Evolutionary conservation across 768 basidiomycete genomes (phyloP).

Genomic region (Boletus reticulatus): DNA sequence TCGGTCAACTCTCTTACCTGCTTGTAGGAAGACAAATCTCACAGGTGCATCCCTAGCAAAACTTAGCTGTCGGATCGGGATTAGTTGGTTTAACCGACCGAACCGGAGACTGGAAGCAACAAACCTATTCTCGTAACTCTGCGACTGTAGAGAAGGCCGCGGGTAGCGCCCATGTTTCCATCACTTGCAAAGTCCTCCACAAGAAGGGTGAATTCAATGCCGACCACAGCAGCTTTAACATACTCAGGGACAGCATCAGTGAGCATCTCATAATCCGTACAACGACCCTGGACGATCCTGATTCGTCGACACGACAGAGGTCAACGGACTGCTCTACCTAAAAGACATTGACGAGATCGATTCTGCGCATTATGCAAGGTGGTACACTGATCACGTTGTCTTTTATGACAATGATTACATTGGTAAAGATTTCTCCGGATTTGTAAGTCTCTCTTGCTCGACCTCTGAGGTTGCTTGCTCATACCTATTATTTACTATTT

Average conservation of each 20-base stretch:
- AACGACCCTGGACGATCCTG: neutral
- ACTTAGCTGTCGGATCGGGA: neutral
- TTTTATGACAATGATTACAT: neutral
- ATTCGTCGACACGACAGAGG: neutral
- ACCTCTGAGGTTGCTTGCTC: neutral
- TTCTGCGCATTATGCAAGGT: neutral
- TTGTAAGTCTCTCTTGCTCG: neutral
- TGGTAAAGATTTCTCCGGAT: neutral
- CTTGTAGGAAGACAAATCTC: neutral
- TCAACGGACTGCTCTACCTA: neutral
- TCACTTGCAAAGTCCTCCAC: neutral
- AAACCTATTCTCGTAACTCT: neutral
- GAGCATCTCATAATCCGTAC: neutral
- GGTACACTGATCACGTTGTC: neutral
- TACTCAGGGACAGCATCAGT: neutral
- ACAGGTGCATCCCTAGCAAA: neutral
- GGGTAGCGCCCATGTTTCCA: neutral
- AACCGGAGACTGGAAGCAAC: neutral
- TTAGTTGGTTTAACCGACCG: neutral
- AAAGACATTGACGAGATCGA: neutral
- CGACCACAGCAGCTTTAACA: neutral
- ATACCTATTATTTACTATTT: neutral
- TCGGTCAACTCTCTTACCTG: neutral
- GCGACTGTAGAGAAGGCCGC: neutral
- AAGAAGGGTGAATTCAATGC: neutral